phyloP scores from a whole-genome alignment of 208 protist genomes.

The Spongospora subterranea region DNA sequence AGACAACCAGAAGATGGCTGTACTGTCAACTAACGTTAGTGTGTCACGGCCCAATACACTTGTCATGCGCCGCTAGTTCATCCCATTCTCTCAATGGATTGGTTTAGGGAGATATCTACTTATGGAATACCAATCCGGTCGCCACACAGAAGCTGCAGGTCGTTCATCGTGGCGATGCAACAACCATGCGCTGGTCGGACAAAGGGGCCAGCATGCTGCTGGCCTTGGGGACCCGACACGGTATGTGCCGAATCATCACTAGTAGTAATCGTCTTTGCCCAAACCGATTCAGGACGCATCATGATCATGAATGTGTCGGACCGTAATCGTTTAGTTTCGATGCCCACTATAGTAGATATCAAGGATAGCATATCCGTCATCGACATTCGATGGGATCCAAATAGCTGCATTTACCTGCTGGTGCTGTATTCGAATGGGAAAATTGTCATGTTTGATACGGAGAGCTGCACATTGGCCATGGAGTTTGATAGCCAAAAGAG shows the following conservation, averaged over 20 bases:
- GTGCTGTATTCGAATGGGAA: slow-evolving; percentile 4
- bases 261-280: too few species aligned
- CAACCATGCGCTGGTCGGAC: background rate
- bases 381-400: slow-evolving; percentile 28
- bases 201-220: background rate
- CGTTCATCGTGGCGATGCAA: background rate
- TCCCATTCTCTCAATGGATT: background rate
- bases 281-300: too few species aligned
- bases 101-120: slow-evolving; percentile 27
- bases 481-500: slow-evolving; percentile 43
- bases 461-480: background rate
- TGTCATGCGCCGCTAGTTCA: background rate
- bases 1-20: background rate
- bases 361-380: background rate
- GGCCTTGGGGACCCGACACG: background rate
- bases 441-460: background rate
- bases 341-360: background rate
- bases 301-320: background rate
- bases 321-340: background rate
- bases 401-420: slow-evolving; percentile 30
- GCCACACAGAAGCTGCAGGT: background rate
- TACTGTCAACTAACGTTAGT: background rate
- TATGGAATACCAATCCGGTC: background rate
- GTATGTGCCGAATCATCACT: background rate
- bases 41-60: background rate